Base-by-base conservation (phyloP, 257 asterid genomes). In the Misopates orontium region DNA sequence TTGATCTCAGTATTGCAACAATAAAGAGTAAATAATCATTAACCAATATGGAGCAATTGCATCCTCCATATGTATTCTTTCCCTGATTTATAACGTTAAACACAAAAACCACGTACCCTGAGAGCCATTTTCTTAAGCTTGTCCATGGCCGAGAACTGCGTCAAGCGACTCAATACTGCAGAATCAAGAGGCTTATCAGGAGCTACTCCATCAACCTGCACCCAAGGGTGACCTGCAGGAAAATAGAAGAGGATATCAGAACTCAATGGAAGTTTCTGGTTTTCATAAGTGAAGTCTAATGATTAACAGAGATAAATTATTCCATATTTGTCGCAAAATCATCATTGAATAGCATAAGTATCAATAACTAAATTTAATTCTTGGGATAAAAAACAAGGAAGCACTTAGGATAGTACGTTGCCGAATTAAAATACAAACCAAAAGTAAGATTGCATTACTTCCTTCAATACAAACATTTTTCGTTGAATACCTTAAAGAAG, bases 161-260 rank as follows among this genome's bases (percentile, higher is more conserved):
- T 82, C 73, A 82, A 70, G 4, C 96, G 90, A 74, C 74, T 80
- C 55, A 89, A 72, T 60, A 86, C 93, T 21, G 93, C 96, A 64
- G 92, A 80, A 63, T 85, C 93, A 14, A 89, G 89, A 73, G 93
- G 91, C 80, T 79, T 89, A 74, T 89, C 95, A 1, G 87, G 93
- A 41, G 96, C 96, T 42, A 81, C 89, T 42, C 96, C 96, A 1
- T 83, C 87, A 48, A 79, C 71, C 73, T 77, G 83, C 68, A 87
- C 89, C 95, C 95, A 87, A 19, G 90, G 93, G 73, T 89, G 95
- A 79, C 95, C 96, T 89, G 75, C 77, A 72, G 11, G 36, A 54
- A 28, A 73, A 62, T 9, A 32, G 19, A 48, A 22, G 10, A 22
- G 15, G 41, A 32, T 22, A 23, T 48, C 25, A 11, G 40, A 41